Conservation (phyloP, 768 basidiomycete genomes). For the Boletus speciosus region DNA sequence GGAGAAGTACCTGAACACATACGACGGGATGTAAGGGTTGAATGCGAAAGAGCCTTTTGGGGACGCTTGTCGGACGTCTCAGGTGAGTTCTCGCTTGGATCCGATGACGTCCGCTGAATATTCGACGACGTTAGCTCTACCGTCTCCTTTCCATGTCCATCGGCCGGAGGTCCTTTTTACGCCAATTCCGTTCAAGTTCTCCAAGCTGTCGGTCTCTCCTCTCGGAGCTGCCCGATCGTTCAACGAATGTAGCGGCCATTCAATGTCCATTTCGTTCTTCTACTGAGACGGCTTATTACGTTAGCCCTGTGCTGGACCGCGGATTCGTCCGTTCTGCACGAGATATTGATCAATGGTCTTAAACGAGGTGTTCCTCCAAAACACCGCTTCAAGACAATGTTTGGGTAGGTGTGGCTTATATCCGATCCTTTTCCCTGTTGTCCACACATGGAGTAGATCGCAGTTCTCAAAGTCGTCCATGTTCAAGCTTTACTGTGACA, state of each 20-base stretch:
- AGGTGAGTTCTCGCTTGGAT: slow-evolving; percentile 30
- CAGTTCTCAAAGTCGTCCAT: slow-evolving; percentile 51
- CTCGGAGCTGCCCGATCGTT: slow-evolving; percentile 44
- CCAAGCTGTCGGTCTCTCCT: slow-evolving; percentile 44
- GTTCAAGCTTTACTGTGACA: slow-evolving; percentile 42
- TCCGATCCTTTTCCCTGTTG: background rate
- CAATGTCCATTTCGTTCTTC: background rate
- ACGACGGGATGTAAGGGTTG: slow-evolving; percentile 43
- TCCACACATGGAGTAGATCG: slow-evolving; percentile 38
- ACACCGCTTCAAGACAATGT: slow-evolving; percentile 58
- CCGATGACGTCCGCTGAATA: background rate
- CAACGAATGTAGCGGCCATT: slow-evolving; percentile 58
- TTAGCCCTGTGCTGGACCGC: slow-evolving; percentile 72
- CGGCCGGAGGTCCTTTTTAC: slow-evolving; percentile 59
- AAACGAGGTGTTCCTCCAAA: slow-evolving; percentile 75
- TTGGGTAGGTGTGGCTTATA: slow-evolving; percentile 43
- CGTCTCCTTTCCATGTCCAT: slow-evolving; percentile 46
- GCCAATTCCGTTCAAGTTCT: slow-evolving; percentile 46
- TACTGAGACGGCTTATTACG: background rate
- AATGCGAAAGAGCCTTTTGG: slow-evolving; percentile 70
- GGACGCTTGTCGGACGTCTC: slow-evolving; percentile 44
- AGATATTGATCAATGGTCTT: slow-evolving; percentile 77
- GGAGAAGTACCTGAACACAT: slow-evolving; percentile 58
- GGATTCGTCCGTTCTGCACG: slow-evolving; percentile 41
- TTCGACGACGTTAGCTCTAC: slow-evolving; percentile 37